A percentile compares a stretch with the other conserved stretches of the same genome.
phyloP scores from a whole-genome alignment of 1,284 basidiomycete species.

The Pterulicium gracile region DNA sequence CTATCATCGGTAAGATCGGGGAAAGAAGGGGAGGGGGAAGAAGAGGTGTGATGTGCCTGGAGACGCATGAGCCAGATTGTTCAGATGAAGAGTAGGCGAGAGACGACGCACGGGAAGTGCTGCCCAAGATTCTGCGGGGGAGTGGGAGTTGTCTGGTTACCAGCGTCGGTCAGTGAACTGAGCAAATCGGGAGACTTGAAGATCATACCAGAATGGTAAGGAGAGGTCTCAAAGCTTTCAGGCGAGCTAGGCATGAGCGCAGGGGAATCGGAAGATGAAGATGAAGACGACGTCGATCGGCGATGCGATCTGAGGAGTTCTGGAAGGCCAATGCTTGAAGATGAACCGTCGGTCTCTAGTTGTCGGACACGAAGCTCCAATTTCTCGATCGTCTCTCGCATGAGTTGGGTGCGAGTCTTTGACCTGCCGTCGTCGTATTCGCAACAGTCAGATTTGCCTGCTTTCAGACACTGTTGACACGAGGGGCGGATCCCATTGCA shows the following conservation, averaged over 20 bases:
- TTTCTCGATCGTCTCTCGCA: conserved; percentile 45
- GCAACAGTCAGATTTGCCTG: conserved; percentile 46
- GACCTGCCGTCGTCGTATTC: conserved; percentile 57
- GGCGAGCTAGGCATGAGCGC: not conserved
- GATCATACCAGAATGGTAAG: not conserved
- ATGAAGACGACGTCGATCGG: not conserved
- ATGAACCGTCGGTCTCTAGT: conserved; percentile 49
- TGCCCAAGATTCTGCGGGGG: not conserved
- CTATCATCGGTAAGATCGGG: conserved; percentile 37
- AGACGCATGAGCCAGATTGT: not conserved
- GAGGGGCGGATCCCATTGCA: conserved; percentile 50
- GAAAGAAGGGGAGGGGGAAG: conserved; percentile 29
- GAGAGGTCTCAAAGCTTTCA: not conserved
- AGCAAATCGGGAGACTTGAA: not conserved
- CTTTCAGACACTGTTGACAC: conserved; percentile 48
- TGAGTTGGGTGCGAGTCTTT: conserved; percentile 50
- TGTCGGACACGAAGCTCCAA: conserved; percentile 46
- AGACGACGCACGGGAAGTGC: not conserved
- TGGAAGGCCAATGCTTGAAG: conserved; percentile 39
- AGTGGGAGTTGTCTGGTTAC: not conserved
- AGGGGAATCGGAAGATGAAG: not conserved
- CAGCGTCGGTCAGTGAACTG: not conserved
- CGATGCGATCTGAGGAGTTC: conserved; percentile 26
- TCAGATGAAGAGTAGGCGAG: not conserved
- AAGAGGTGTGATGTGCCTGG: not conserved